Evolutionary conservation across 352 stramenopile species (phyloP), one percentile per base, ranked within the genome.

Genomic region (Globisporangium iwayamae): DNA sequence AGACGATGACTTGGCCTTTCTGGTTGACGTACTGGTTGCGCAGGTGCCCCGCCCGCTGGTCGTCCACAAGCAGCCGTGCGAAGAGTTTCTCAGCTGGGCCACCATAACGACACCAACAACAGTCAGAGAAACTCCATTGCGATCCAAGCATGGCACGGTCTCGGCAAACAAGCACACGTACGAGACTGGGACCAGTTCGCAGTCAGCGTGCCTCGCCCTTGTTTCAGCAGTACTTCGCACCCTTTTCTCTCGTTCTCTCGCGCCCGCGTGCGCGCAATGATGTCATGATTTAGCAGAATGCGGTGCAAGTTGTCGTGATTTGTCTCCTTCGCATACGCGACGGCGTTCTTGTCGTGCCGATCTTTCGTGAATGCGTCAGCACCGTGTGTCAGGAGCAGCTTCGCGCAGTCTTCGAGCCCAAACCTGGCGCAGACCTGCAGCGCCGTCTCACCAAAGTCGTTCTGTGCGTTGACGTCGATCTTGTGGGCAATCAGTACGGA

Each of bases 21-120:
- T 62, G 72, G 55, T 91, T 73, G 14, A 91, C 64, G 62, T 74
- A 91, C 60, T 91, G 82, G 39, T 80, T 83, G 18, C 82, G 70
- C 52, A 91, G 47, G 54, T 87, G 78, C 0, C 79, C 78, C 13
- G 71, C 74, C 22, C 74, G 78, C 54, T 75, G 64, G 18, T 89
- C 76, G 22, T 88, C 70, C 7, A 89, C 71, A 3, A 72, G 69
- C 6, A 85, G 73, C 0, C 71, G 72, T 0, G 67, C 66, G 20
- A 86, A 68, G 4, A 91, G 69, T 48, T 75, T 64, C 30, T 81
- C 71, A 11, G 78, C 82, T 90, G 34, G 7, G 4, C 7, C 20
- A 32, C 64, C 25, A 10, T 1, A 43, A 60, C 55, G 47, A 16
- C 13, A 55, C 5, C 6, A 22, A 48, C 7, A 55, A 34, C 36